Evolutionary conservation across 768 basidiomycete genomes (phyloP).

Genomic region (Naganishia antarctica): DNA sequence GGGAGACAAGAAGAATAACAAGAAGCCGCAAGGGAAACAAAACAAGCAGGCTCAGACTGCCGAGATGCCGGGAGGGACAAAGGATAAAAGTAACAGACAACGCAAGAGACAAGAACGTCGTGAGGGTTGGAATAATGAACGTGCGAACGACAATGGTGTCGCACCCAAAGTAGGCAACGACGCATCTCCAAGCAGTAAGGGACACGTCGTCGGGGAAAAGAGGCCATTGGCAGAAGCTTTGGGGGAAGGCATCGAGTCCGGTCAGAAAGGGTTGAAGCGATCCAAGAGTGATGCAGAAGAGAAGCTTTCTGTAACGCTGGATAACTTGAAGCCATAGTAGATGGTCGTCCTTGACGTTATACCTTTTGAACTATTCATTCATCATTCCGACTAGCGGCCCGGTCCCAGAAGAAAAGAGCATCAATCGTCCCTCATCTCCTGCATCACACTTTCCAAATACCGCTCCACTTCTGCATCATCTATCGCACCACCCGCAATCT

Average conservation of each 20-base stretch:
- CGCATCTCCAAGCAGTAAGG: no score
- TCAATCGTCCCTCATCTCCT: slow-evolving; percentile 13
- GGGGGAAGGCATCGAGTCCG: background rate
- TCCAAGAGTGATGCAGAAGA: slow-evolving; percentile 6
- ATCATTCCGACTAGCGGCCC: background rate
- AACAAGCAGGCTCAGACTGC: background rate
- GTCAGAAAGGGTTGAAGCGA: background rate
- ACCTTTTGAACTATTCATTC: background rate
- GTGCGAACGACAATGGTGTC: background rate
- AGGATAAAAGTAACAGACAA: slow-evolving; percentile 1
- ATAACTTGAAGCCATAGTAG: background rate
- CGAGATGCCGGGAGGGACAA: background rate
- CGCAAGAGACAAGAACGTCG: background rate
- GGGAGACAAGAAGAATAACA: slow-evolving; percentile 22
- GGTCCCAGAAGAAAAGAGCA: background rate
- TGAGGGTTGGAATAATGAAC: background rate
- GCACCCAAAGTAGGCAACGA: background rate
- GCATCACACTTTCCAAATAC: slow-evolving; percentile 16
- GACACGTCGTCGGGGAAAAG: background rate
- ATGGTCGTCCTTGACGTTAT: no score
- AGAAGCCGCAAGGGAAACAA: background rate
- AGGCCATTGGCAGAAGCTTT: background rate
- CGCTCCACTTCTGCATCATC: slow-evolving; percentile 11
- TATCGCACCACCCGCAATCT: background rate
- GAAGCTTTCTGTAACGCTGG: background rate